These are phyloP conservation scores for Globisporangium barbulae DNA, from an alignment of 352 stramenopile species.

Conservation along the genomic window DNA sequence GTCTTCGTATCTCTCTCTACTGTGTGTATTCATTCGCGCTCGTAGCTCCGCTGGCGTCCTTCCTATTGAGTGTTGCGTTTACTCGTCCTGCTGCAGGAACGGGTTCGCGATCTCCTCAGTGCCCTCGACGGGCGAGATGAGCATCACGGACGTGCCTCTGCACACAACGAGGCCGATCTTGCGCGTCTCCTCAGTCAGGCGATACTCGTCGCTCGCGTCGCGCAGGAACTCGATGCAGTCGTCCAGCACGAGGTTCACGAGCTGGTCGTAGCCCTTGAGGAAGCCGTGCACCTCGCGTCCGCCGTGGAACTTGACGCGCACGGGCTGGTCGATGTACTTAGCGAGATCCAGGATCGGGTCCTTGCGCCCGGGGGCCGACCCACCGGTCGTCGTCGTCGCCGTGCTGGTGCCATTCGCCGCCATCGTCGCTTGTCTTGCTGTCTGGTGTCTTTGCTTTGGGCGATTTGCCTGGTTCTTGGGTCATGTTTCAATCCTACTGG, in stretches of 20 bases:
- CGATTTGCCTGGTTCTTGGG: conserved; percentile 5
- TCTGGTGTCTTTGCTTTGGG: not conserved
- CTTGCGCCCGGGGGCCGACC: conserved; percentile 27
- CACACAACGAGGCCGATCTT: conserved; percentile 94
- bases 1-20: not conserved
- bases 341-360: conserved; percentile 93
- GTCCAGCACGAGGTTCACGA: conserved; percentile 97
- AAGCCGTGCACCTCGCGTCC: conserved; percentile 90
- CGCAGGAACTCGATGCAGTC: conserved; percentile 95
- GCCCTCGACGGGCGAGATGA: conserved; percentile 90
- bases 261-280: conserved; percentile 95
- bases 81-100: conserved; percentile 86
- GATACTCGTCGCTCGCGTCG: conserved; percentile 89
- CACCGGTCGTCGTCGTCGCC: conserved; percentile 15
- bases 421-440: conserved; percentile 29
- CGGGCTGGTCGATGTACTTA: conserved; percentile 94
- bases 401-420: conserved; percentile 44
- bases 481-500: too few relatives aligned
- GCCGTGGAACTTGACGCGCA: conserved; percentile 95
- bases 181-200: conserved; percentile 88
- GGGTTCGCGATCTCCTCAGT: conserved; percentile 92
- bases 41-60: not conserved
- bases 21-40: not conserved
- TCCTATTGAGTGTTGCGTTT: conserved; percentile 4
- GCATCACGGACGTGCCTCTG: conserved; percentile 89